Base-by-base conservation (phyloP, 441 rosid genomes). In the California macrophylla region DNA sequence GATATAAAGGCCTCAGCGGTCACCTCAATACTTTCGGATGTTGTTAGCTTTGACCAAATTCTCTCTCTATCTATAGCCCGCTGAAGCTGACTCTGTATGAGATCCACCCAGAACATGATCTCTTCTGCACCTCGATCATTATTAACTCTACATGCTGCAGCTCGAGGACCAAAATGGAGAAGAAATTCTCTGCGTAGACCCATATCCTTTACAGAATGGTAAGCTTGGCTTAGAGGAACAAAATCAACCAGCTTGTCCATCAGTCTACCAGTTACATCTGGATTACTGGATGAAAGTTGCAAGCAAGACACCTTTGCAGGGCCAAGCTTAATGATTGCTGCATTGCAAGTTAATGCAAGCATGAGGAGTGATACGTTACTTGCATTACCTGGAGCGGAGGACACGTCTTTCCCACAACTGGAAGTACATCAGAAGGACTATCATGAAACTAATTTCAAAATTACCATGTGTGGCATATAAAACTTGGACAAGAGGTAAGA, bases 11-110 rank as follows among this genome's bases (percentile, higher is more conserved):
- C 29, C 77, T 65, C 62, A 40, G 70, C 42, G 77, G 86, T 78
- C 80, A 95, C 98, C 98, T 95, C 97, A 25, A 95, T 95, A 76
- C 97, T 92, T 82, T 92, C 99, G 36, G 96, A 87, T 54, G 99
- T 90, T 69, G 95, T 85, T 67, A 95, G 76, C 79, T 90, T 92
- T 34, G 99, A 86, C 99, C 99, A 92, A 83, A 95, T 92, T 83
- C 81, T 92, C 84, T 95, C 99, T 80, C 99, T 86, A 81, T 86
- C 96, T 67, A 92, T 82, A 74, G 99, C 97, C 72, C 50, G 87
- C 67, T 85, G 95, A 70, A 95, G 86, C 82, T 89, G 92, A 75
- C 85, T 85, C 78, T 90, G 96, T 69, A 92, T 79, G 70, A 95
- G 96, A 86, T 89, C 87, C 47, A 95, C 93, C 99, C 98, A 95